These are phyloP conservation scores for Gynandropsis gynandra DNA, from an alignment of 345 rosid species.

Conservation along the genomic window DNA sequence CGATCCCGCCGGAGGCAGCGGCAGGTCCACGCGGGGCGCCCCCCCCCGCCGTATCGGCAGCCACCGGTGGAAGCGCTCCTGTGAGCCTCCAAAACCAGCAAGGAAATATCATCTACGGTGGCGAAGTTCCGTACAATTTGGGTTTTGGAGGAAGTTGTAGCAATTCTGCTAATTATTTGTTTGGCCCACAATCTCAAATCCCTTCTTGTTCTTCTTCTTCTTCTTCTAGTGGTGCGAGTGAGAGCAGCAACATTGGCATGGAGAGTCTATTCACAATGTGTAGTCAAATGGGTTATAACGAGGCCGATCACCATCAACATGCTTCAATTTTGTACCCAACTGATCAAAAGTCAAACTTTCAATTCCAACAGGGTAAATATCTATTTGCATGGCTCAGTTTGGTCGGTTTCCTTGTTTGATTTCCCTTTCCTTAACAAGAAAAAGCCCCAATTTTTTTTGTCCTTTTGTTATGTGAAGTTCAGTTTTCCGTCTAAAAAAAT, in stretches of 20 bases:
- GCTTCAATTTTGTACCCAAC: constrained; percentile 50
- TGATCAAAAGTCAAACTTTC: constrained; percentile 54
- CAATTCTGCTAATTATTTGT: constrained; percentile 21
- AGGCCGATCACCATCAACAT: constrained; percentile 31
- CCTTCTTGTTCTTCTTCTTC: constrained; percentile 35
- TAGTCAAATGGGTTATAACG: constrained; percentile 62
- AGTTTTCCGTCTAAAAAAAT: constrained; percentile 28
- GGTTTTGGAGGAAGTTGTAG: constrained; percentile 29
- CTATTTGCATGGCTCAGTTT: constrained; percentile 22
- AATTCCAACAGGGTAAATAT: constrained; percentile 58
- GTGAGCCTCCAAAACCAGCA: no score
- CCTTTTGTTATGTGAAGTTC: no score
- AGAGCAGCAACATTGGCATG: constrained; percentile 35
- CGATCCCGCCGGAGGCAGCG: constrained; percentile 95
- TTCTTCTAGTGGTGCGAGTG: constrained; percentile 44
- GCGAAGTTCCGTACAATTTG: background rate
- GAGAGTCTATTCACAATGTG: constrained; percentile 44
- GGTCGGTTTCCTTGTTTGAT: no score
- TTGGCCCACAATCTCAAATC: constrained; percentile 28
- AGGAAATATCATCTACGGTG: no score
- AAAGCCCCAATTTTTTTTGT: constrained; percentile 5
- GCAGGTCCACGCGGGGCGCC: constrained; percentile 64
- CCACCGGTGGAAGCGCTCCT: background rate
- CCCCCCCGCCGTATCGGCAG: constrained; percentile 5
- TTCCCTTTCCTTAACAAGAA: constrained; percentile 2